Evolutionary conservation across 2,329 filamentous ascomycete species (phyloP).

Genomic region (Hypoxylon sp.): DNA sequence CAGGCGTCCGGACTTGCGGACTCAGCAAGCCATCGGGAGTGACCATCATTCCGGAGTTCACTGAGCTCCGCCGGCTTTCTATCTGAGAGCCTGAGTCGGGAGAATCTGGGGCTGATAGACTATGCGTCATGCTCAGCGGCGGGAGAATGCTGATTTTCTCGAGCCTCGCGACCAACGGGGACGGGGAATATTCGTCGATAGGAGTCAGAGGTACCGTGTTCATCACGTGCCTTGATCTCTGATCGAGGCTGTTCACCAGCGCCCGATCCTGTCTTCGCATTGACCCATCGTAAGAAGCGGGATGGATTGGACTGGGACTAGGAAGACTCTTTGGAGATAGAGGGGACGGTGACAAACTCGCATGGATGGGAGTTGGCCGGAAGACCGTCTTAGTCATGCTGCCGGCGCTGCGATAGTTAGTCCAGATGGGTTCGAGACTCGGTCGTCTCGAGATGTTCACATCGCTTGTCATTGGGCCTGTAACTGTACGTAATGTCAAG

Average conservation of each 20-base stretch:
- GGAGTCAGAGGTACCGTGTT: conserved; percentile 41
- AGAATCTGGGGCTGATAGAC: conserved; percentile 18
- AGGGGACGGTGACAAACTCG: conserved; percentile 43
- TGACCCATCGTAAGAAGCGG: conserved; percentile 45
- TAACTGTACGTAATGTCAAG: not conserved
- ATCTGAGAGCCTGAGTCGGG: conserved; percentile 8
- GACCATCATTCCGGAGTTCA: not conserved
- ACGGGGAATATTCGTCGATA: conserved; percentile 45
- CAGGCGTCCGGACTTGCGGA: conserved; percentile 2
- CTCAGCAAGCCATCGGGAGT: not conserved
- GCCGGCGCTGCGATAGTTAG: conserved; percentile 42
- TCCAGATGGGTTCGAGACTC: conserved; percentile 50
- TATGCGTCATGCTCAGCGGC: conserved; percentile 23
- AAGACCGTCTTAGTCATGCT: conserved; percentile 37
- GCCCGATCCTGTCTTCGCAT: conserved; percentile 50
- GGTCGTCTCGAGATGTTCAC: conserved; percentile 45
- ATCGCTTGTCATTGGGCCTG: conserved; percentile 42
- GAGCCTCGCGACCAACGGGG: conserved; percentile 39
- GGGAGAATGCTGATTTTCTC: conserved; percentile 42
- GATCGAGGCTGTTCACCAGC: conserved; percentile 48
- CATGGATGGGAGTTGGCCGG: conserved; percentile 39
- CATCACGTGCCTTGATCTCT: conserved; percentile 35
- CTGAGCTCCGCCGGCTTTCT: not conserved
- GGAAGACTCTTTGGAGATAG: conserved; percentile 47
- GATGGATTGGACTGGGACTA: conserved; percentile 49